Evolutionary conservation across 2,329 filamentous ascomycete species (phyloP).

Genomic region (Cladophialophora bantiana): DNA sequence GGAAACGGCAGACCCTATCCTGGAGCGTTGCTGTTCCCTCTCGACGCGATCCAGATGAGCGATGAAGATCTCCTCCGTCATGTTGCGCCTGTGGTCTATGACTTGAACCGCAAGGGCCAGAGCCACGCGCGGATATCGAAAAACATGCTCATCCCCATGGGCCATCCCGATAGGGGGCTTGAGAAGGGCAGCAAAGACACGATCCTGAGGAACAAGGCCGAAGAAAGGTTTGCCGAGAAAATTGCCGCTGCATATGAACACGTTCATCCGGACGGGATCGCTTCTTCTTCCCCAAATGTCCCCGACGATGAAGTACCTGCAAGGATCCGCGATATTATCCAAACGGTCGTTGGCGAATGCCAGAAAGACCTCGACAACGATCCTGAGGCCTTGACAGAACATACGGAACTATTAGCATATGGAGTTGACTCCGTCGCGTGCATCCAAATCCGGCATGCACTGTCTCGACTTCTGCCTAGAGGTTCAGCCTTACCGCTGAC

Average conservation of each 20-base stretch:
- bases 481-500: conserved; percentile 58
- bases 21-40: conserved; percentile 62
- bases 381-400: conserved; percentile 42
- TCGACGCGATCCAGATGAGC: conserved; percentile 38
- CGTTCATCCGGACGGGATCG: conserved; percentile 40
- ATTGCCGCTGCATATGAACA: conserved; percentile 46
- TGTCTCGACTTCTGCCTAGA: conserved; percentile 27
- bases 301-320: conserved; percentile 1
- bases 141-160: conserved; percentile 60
- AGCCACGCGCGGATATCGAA: conserved; percentile 59
- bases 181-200: conserved; percentile 71
- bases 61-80: conserved; percentile 51
- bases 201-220: conserved; percentile 60
- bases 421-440: conserved; percentile 68
- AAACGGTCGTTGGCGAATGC: conserved; percentile 6
- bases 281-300: not conserved
- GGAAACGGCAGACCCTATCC: conserved; percentile 64
- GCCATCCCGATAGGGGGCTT: conserved; percentile 46
- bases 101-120: conserved; percentile 58
- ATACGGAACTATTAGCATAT: conserved; percentile 63
- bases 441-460: conserved; percentile 54
- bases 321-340: conserved; percentile 6
- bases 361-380: conserved; percentile 9
- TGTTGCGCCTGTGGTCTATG: conserved; percentile 55
- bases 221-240: conserved; percentile 54